Base-by-base conservation (phyloP, 805 yeast species). In the Hanseniaspora meyeri region DNA sequence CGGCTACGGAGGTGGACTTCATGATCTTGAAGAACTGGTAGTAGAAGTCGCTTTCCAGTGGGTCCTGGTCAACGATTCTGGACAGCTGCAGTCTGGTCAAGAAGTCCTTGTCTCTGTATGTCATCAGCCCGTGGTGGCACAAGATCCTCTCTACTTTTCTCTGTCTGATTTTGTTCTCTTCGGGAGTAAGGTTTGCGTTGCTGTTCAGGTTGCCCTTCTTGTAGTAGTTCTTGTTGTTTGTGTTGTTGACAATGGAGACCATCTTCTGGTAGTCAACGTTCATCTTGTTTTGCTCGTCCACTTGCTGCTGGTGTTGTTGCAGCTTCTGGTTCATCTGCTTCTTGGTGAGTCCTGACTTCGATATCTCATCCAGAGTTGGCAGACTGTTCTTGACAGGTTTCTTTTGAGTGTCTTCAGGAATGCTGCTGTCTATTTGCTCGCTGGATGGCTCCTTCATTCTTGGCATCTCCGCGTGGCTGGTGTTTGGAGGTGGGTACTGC, bases 21-120 rank as follows among this genome's bases (percentile, higher is more conserved):
- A 86, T 74, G 61, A 85, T 80, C 64, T 90, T 85, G 71, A 81
- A 87, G 43, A 93, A 96, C 70, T 93, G 97, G 65, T 84, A 87
- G 67, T 93, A 93, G 66, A 91, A 93, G 73, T 93, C 98, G 70
- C 93, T 98, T 65, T 87, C 88, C 70, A 86, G 87, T 14, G 98
- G 98, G 70, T 93, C 97, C 57, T 90, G 97, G 11, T 96, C 86
- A 51, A 93, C 96, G 70, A 93, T 85, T 68, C 90, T 96, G 51
- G 96, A 88, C 60, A 93, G 77, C 71, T 93, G 98, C 66, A 90
- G 83, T 67, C 97, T 79, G 46, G 96, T 88, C 51, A 93, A 91
- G 66, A 87, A 89, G 71, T 91, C 96, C 72, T 90, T 90, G 69
- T 93, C 98, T 72, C 91, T 86, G 58, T 96, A 95, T 64, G 89